A percentile compares a stretch with the other conserved stretches of the same genome.
phyloP scores from a whole-genome alignment of 345 rosid species.

The Brassica rapa region DNA sequence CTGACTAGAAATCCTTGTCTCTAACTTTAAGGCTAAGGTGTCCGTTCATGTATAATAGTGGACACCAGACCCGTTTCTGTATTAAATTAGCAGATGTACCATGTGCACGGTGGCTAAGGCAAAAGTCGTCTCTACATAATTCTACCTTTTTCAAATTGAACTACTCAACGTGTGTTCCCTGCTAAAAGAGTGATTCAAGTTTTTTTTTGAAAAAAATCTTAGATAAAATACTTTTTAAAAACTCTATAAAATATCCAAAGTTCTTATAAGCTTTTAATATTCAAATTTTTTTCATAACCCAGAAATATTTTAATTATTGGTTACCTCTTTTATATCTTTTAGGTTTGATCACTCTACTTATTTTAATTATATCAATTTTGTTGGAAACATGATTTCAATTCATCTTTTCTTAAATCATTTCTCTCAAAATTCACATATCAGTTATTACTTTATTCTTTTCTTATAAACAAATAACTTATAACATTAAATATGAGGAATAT shows the following conservation, averaged over 20 bases:
- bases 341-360: background rate
- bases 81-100: slow-evolving; percentile 8
- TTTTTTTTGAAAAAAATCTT: background rate
- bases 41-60: background rate
- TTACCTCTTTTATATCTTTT: background rate
- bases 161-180: background rate
- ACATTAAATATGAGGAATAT: background rate
- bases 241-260: background rate
- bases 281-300: background rate
- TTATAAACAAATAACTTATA: background rate
- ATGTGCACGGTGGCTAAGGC: slow-evolving; percentile 9
- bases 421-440: background rate
- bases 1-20: background rate
- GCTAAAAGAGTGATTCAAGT: background rate
- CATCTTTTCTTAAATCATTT: background rate
- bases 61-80: background rate
- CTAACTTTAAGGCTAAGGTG: background rate
- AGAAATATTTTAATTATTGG: background rate
- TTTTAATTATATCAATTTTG: too few relatives aligned
- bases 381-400: background rate
- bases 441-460: background rate
- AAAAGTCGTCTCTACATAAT: background rate
- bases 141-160: background rate
- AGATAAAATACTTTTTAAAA: background rate
- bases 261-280: background rate